A percentile compares a stretch with the other conserved stretches of the same genome.
Evolutionary conservation across 345 rosid genomes (phyloP).

Genomic region (Noccaea bulbosa): DNA sequence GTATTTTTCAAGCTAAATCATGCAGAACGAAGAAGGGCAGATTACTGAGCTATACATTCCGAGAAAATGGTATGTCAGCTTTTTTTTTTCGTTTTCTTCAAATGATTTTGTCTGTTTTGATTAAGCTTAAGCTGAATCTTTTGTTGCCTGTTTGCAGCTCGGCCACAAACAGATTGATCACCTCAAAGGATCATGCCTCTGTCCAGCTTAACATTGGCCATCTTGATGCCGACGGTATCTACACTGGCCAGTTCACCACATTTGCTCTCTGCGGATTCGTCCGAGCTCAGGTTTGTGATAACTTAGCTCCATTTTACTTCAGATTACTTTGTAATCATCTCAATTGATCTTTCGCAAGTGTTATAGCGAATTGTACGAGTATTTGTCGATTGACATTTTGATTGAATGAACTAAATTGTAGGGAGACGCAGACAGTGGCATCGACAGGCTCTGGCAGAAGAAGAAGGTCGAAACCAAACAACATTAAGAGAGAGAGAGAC

Average conservation of each 20-base stretch:
- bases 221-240: constrained; percentile 59
- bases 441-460: constrained; percentile 71
- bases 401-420: constrained; percentile 23
- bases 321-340: background rate
- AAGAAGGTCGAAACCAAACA: constrained; percentile 44
- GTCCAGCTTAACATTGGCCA: constrained; percentile 75
- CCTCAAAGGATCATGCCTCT: constrained; percentile 73
- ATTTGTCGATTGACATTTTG: background rate
- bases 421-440: constrained; percentile 78
- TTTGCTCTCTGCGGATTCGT: constrained; percentile 73
- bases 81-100: background rate
- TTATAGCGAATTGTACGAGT: background rate
- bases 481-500: background rate
- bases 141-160: constrained; percentile 50
- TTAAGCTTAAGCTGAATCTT: background rate
- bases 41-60: constrained; percentile 91
- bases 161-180: constrained; percentile 72
- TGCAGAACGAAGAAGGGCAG: constrained; percentile 97
- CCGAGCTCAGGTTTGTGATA: constrained; percentile 63
- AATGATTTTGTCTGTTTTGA: background rate
- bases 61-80: constrained; percentile 67
- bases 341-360: background rate
- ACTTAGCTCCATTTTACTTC: background rate
- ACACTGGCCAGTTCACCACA: constrained; percentile 58
- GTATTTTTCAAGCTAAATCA: constrained; percentile 27